These are phyloP conservation scores for Boechera stricta DNA, from an alignment of 345 rosid genomes.

Conservation along the genomic window DNA sequence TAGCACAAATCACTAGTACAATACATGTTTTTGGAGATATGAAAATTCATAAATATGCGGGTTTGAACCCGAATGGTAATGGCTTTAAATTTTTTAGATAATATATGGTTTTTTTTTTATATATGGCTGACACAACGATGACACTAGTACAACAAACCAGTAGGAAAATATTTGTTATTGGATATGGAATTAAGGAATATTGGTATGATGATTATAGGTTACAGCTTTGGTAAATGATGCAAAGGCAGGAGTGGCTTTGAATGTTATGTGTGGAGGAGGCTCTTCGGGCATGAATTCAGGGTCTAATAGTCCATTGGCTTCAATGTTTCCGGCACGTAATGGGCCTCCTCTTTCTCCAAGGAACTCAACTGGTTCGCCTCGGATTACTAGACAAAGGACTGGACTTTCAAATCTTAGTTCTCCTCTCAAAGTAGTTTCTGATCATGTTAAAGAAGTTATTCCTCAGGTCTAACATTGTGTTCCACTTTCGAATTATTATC, in stretches of 20 bases:
- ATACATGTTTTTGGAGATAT: too few relatives aligned
- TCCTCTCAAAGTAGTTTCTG: conserved; percentile 86
- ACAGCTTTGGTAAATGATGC: conserved; percentile 86
- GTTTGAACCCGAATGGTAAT: too few relatives aligned
- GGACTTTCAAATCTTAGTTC: conserved; percentile 91
- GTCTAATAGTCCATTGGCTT: conserved; percentile 70
- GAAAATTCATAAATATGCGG: too few relatives aligned
- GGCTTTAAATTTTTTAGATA: too few relatives aligned
- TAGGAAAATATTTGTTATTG: neutral
- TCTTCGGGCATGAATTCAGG: conserved; percentile 59
- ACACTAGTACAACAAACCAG: neutral
- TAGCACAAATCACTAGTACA: neutral
- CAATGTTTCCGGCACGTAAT: conserved; percentile 94
- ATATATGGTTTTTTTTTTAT: too few relatives aligned
- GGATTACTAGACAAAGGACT: conserved; percentile 71
- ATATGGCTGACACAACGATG: neutral
- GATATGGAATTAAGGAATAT: conserved; percentile 5
- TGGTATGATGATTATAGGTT: conserved; percentile 52
- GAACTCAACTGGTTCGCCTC: conserved; percentile 87
- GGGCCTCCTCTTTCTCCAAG: conserved; percentile 99
- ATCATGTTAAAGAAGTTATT: conserved; percentile 79
- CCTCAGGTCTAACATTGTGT: conserved; percentile 70
- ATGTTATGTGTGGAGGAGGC: conserved; percentile 58
- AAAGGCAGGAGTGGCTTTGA: conserved; percentile 78
- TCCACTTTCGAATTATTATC: neutral